Percentiles rank a stretch among this genome's conserved stretches.
Conservation (phyloP, 352 stramenopile genomes). For the Thalassiosira ordinaria region DNA sequence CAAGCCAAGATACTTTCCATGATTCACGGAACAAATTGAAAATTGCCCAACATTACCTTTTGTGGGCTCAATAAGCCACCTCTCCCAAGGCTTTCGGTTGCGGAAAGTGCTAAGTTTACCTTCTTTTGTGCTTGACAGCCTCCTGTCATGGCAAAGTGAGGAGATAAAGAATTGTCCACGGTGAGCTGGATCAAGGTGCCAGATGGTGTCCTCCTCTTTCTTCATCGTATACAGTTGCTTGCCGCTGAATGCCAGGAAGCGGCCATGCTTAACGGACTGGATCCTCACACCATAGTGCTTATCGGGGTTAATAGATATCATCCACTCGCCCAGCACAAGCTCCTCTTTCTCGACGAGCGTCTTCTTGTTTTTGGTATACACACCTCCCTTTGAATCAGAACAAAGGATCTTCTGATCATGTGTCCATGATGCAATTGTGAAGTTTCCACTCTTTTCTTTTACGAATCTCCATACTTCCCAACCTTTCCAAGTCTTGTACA, state of each 20-base stretch:
- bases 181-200: constrained; percentile 44
- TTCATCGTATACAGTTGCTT: constrained; percentile 39
- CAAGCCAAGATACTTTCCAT: constrained; percentile 45
- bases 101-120: constrained; percentile 1
- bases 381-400: constrained; percentile 46
- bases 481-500: constrained; percentile 47
- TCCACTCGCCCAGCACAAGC: constrained; percentile 19
- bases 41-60: constrained; percentile 23
- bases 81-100: constrained; percentile 39
- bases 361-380: constrained; percentile 46
- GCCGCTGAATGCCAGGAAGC: constrained; percentile 42
- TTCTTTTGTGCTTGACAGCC: constrained; percentile 36
- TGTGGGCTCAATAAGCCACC: constrained; percentile 42
- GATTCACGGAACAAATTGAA: constrained; percentile 29
- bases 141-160: constrained; percentile 29
- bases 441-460: constrained; percentile 29
- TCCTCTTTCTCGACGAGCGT: neutral
- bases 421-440: constrained; percentile 65
- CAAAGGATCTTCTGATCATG: constrained; percentile 60
- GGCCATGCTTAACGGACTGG: constrained; percentile 38
- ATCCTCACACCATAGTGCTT: constrained; percentile 28
- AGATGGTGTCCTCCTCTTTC: constrained; percentile 36
- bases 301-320: constrained; percentile 14
- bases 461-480: constrained; percentile 69
- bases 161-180: constrained; percentile 44